These are phyloP conservation scores for Epichloe sibirici DNA, from an alignment of 2,329 filamentous ascomycete genomes.

Conservation along the genomic window DNA sequence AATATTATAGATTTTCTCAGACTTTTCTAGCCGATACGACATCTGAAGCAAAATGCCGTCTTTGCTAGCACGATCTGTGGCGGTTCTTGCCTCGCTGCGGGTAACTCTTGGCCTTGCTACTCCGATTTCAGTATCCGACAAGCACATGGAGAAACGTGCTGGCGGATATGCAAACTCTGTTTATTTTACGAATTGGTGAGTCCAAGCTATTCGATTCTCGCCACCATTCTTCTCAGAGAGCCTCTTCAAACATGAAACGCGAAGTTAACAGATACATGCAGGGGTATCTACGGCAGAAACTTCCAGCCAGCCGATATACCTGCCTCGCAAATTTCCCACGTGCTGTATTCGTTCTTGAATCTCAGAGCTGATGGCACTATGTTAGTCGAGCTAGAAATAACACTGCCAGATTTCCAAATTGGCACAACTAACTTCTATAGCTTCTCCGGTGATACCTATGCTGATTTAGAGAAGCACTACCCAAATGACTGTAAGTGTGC, in stretches of 20 bases:
- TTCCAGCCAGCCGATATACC: conserved; percentile 63
- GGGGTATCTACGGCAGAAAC: conserved; percentile 64
- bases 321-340: conserved; percentile 57
- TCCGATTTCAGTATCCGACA: conserved; percentile 7
- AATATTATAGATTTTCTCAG: too few species aligned
- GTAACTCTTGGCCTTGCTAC: conserved; percentile 12
- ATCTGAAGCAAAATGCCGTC: conserved; percentile 14
- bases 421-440: conserved; percentile 17
- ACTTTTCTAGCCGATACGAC: background rate
- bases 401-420: background rate
- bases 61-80: conserved; percentile 15
- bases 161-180: conserved; percentile 25
- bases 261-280: conserved; percentile 10
- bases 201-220: background rate
- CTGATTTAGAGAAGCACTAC: conserved; percentile 65
- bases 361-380: conserved; percentile 60
- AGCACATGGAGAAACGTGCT: conserved; percentile 10
- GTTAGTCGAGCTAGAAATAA: conserved; percentile 25
- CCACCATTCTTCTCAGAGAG: background rate
- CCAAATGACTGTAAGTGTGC: conserved; percentile 43
- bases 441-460: conserved; percentile 54
- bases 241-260: background rate
- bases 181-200: conserved; percentile 38
- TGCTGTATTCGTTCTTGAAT: conserved; percentile 76
- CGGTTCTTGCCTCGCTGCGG: conserved; percentile 15